Conservation (phyloP, 306 rosid species). For the Elaeagnus macrophylla region DNA sequence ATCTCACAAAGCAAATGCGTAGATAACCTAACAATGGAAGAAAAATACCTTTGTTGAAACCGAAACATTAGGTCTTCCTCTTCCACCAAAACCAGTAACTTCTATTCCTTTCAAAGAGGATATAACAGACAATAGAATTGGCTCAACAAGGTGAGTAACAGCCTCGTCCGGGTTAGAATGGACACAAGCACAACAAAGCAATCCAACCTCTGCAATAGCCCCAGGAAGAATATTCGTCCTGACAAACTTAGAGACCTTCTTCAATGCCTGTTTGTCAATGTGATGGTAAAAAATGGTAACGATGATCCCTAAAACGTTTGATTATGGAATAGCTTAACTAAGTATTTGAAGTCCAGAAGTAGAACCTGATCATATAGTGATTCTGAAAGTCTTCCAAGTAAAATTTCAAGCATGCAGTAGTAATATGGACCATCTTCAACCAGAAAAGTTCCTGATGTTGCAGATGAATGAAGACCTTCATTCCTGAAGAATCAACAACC, state of each 20-base stretch:
- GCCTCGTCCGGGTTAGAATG: conserved; percentile 93
- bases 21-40: conserved; percentile 21
- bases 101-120: conserved; percentile 82
- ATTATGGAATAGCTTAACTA: neutral
- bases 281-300: conserved; percentile 18
- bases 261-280: conserved; percentile 58
- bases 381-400: conserved; percentile 86
- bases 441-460: conserved; percentile 89
- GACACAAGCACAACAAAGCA: conserved; percentile 93
- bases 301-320: conserved; percentile 11
- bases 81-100: conserved; percentile 75
- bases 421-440: conserved; percentile 96
- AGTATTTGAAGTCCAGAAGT: conserved; percentile 16
- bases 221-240: conserved; percentile 97
- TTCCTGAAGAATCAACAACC: conserved; percentile 53
- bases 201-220: conserved; percentile 95
- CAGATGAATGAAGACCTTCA: conserved; percentile 82
- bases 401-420: conserved; percentile 87
- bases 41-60: conserved; percentile 54
- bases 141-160: conserved; percentile 72
- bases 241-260: conserved; percentile 89
- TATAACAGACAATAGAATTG: conserved; percentile 63
- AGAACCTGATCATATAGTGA: conserved; percentile 72
- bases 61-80: conserved; percentile 44
- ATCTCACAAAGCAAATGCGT: conserved; percentile 16